Conservation (phyloP, 441 rosid genomes). For the Bocquillonia castaneifolia region DNA sequence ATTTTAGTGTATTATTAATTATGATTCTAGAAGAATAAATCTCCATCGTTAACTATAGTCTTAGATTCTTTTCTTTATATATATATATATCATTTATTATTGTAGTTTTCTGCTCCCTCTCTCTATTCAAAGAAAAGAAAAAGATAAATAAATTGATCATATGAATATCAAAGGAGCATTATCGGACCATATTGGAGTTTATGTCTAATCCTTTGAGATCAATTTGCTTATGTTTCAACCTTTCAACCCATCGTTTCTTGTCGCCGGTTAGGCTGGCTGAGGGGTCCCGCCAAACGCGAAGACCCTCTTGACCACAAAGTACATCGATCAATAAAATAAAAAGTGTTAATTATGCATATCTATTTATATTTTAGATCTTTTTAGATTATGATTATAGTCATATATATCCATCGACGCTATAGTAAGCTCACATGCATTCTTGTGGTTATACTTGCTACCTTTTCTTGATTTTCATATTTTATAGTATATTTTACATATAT, state of each 20-base stretch:
- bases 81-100: background rate
- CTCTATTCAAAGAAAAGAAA: slow-evolving; percentile 5
- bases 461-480: slow-evolving; percentile 16
- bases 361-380: slow-evolving; percentile 12
- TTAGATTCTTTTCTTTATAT: slow-evolving; percentile 21
- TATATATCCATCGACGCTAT: slow-evolving; percentile 11
- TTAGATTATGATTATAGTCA: slow-evolving; percentile 47
- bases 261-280: slow-evolving; percentile 39
- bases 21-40: slow-evolving; percentile 22
- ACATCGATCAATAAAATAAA: slow-evolving; percentile 18
- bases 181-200: slow-evolving; percentile 35
- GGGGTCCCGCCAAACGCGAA: slow-evolving; percentile 45
- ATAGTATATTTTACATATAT: background rate
- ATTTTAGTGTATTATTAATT: slow-evolving; percentile 17
- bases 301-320: slow-evolving; percentile 53
- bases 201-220: slow-evolving; percentile 40
- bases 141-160: background rate
- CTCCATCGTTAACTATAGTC: slow-evolving; percentile 25
- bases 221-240: slow-evolving; percentile 42
- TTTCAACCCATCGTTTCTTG: slow-evolving; percentile 82
- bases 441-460: too few species aligned
- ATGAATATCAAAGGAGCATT: slow-evolving; percentile 18
- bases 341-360: background rate
- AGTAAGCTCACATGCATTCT: background rate
- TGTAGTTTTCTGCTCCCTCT: slow-evolving; percentile 18